Evolutionary conservation across 345 rosid species (phyloP).

Genomic region (Rhodamnia rubescens): DNA sequence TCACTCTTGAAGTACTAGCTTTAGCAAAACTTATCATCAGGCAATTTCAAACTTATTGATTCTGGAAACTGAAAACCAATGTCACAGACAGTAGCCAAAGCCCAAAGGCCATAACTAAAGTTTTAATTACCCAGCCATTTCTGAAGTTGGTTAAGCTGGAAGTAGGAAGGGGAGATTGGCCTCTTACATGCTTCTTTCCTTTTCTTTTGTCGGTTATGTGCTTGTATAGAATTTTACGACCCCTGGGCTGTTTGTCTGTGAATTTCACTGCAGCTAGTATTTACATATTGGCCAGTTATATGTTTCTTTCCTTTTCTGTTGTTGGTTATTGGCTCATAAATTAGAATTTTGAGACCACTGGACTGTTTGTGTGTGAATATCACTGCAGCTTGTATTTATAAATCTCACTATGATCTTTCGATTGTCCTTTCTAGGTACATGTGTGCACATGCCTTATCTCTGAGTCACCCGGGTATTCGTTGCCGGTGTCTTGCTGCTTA

Average conservation of each 20-base stretch:
- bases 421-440: constrained; percentile 51
- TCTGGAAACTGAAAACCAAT: background rate
- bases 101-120: background rate
- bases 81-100: background rate
- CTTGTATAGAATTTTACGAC: background rate
- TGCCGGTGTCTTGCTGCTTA: constrained; percentile 97
- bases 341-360: background rate
- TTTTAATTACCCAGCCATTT: background rate
- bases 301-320: background rate
- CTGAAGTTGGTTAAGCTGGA: background rate
- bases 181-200: background rate
- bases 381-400: background rate
- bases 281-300: background rate
- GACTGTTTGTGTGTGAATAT: background rate
- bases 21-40: background rate
- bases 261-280: background rate
- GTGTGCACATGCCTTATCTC: constrained; percentile 94
- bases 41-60: background rate
- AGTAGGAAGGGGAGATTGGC: background rate
- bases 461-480: constrained; percentile 95
- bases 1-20: background rate
- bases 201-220: background rate
- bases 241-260: background rate
- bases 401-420: background rate
- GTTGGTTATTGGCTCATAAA: background rate